phyloP scores from a whole-genome alignment of 441 rosid species.

The Theobroma grandiflorum region DNA sequence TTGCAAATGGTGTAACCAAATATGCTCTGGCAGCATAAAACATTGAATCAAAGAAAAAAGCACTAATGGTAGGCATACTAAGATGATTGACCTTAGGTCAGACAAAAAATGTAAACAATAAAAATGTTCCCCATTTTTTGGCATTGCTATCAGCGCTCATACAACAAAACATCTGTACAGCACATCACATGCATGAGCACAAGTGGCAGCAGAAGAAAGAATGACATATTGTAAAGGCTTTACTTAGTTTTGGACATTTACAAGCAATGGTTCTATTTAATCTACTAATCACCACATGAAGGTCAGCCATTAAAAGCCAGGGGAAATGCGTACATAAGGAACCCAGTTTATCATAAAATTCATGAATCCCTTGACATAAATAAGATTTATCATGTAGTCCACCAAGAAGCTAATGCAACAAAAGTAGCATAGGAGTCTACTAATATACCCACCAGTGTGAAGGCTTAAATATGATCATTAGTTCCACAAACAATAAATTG shows the following conservation, averaged over 20 bases:
- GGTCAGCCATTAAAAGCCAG: background rate
- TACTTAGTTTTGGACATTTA: background rate
- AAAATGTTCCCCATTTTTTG: background rate
- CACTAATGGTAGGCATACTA: background rate
- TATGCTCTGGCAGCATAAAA: background rate
- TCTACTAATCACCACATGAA: background rate
- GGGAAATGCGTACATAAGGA: background rate
- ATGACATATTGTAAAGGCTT: conserved; percentile 2
- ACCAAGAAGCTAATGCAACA: background rate
- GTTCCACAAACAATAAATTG: background rate
- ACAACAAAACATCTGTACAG: background rate
- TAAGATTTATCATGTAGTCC: conserved; percentile 3
- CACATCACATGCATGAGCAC: conserved; percentile 13
- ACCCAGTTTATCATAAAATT: background rate
- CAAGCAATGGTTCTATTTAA: conserved; percentile 12
- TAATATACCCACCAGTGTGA: background rate
- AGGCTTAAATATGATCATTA: background rate
- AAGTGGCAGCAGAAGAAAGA: background rate
- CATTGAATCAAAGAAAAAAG: background rate
- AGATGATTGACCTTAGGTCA: background rate
- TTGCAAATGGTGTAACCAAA: background rate
- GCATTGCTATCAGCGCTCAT: background rate
- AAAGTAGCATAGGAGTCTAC: conserved; percentile 1
- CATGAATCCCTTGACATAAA: conserved; percentile 4
- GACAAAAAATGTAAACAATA: conserved; percentile 1